phyloP scores from a whole-genome alignment of 2,329 filamentous ascomycete genomes.

The Aspergillus pseudoglaucus region DNA sequence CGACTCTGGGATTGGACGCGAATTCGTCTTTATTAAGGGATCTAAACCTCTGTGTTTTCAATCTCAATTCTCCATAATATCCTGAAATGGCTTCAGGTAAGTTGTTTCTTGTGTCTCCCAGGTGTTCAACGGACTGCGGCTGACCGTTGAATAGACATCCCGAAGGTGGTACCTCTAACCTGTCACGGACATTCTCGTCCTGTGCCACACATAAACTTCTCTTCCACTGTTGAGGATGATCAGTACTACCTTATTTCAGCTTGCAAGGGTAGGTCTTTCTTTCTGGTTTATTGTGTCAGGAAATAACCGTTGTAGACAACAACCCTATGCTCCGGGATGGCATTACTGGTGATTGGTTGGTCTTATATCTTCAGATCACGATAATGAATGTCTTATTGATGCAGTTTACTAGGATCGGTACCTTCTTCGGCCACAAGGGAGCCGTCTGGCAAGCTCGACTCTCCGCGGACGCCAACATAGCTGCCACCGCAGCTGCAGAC shows the following conservation, averaged over 20 bases:
- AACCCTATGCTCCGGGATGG: conserved; percentile 98
- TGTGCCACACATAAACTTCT: conserved; percentile 87
- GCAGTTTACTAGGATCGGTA: conserved; percentile 64
- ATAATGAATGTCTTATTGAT: conserved; percentile 5
- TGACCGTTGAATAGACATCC: conserved; percentile 28
- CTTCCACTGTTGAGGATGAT: conserved; percentile 71
- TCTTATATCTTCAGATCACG: conserved; percentile 2
- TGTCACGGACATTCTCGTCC: conserved; percentile 92
- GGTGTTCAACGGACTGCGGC: not conserved
- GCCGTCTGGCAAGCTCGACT: conserved; percentile 94
- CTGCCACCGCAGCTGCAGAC: conserved; percentile 90
- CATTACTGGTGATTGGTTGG: conserved; percentile 84
- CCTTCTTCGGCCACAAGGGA: conserved; percentile 96
- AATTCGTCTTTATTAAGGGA: conserved; percentile 2
- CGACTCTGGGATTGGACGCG: conserved; percentile 7
- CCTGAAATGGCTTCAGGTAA: conserved; percentile 21
- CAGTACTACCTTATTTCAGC: conserved; percentile 90
- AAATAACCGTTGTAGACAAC: conserved; percentile 57
- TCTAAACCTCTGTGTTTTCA: conserved; percentile 3
- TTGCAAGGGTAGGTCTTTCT: conserved; percentile 62
- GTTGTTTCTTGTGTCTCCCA: not conserved
- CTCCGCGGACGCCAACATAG: conserved; percentile 77
- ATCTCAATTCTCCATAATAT: conserved; percentile 2
- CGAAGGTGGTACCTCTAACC: conserved; percentile 73
- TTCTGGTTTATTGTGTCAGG: conserved; percentile 1